Base-by-base conservation (phyloP, 2,329 filamentous ascomycete species). In the Magnaporthiopsis incrustans region DNA sequence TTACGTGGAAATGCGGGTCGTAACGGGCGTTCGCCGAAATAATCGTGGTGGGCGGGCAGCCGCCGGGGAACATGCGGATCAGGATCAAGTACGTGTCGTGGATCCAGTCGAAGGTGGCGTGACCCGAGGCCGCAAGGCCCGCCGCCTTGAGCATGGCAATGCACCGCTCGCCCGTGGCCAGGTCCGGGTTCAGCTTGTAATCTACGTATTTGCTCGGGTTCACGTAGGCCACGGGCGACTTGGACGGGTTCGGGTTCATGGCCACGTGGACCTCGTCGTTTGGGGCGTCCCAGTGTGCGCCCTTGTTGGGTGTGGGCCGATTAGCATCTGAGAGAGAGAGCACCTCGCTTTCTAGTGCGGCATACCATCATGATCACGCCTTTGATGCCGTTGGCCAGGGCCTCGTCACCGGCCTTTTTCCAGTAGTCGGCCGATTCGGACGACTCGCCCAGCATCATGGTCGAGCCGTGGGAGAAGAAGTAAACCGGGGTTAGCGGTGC, bases 361-460 rank as follows among this genome's bases (percentile, higher is more conserved):
- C 30, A 30, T 30, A 84, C 83, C 86, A 89, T 89, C 71, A 89
- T 87, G 44, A 89, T 76, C 2, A 89, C 76, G 57, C 85, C 83
- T 72, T 87, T 85, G 72, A 89, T 79, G 18, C 80, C 80, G 65
- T 84, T 75, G 8, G 78, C 80, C 8, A 88, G 78, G 3, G 86
- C 86, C 66, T 84, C 83, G 67, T 89, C 85, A 60, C 87, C 87
- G 68, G 82, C 84, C 67, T 81, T 78, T 71, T 87, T 86, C 87
- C 87, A 89, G 74, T 88, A 89, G 27, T 79, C 78, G 14, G 85
- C 85, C 0, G 85, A 86, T 2, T 76, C 72, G 15, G 82, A 84
- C 68, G 87, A 81, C 70, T 89, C 87, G 50, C 86, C 87, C 22
- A 89, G 75, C 87, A 89, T 89, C 85, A 88, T 89, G 57, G 86